Conservation (phyloP, 495 filamentous ascomycete genomes). For the Aspergillus taichungensis region DNA sequence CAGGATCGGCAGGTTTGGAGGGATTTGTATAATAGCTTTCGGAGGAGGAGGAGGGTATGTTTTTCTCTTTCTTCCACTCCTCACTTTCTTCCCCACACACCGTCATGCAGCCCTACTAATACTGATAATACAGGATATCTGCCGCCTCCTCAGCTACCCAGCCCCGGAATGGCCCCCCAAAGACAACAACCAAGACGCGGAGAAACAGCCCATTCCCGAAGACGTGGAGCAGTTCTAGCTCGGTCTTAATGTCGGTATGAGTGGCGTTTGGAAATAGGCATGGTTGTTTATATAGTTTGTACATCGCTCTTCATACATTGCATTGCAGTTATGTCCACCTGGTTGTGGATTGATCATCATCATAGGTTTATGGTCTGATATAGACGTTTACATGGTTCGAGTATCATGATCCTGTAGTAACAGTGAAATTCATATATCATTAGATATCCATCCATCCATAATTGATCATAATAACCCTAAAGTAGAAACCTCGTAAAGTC, state of each 20-base stretch:
- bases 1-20: conserved; percentile 60
- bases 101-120: no score
- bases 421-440: not conserved
- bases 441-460: not conserved
- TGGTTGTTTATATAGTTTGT: not conserved
- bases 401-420: no score
- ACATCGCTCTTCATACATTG: not conserved
- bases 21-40: conserved; percentile 62
- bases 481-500: not conserved
- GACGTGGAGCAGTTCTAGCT: no score
- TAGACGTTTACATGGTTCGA: no score
- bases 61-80: not conserved
- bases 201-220: no score
- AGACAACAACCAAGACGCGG: no score
- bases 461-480: not conserved
- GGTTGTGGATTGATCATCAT: no score
- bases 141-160: conserved; percentile 39
- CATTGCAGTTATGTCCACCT: no score
- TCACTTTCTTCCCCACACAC: not conserved
- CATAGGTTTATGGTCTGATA: no score
- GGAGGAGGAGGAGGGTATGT: conserved; percentile 49
- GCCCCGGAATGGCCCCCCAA: conserved; percentile 32
- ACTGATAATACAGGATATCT: conserved; percentile 30
- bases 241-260: no score
- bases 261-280: not conserved